Percentiles rank a stretch among this genome's conserved stretches.
phyloP scores from a whole-genome alignment of 768 basidiomycete genomes.

The Tylopilus sp. region DNA sequence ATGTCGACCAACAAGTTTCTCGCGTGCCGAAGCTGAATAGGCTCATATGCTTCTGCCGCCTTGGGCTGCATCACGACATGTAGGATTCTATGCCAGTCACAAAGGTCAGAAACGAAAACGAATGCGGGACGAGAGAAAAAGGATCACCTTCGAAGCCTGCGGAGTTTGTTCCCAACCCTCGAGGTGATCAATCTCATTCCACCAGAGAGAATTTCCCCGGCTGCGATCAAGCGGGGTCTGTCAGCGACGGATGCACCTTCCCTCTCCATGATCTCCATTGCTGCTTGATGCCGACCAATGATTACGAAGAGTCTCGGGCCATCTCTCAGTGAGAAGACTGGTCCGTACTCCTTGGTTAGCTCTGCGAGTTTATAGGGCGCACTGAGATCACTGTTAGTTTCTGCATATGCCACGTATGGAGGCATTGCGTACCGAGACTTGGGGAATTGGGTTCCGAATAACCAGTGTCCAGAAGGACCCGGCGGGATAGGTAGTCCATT shows the following conservation, averaged over 20 bases:
- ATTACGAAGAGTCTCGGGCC: slow-evolving; percentile 3
- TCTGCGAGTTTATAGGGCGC: slow-evolving; percentile 2
- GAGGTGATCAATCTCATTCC: slow-evolving; percentile 1
- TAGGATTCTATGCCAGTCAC: not conserved
- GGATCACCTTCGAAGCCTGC: not conserved
- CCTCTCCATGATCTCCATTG: slow-evolving; percentile 15
- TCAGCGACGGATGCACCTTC: slow-evolving; percentile 5
- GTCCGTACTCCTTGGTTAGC: slow-evolving; percentile 4
- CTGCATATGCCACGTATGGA: not conserved
- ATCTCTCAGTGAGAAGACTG: slow-evolving; percentile 1
- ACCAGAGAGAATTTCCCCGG: slow-evolving; percentile 5
- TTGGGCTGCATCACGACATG: slow-evolving; percentile 3
- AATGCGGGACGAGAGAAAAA: not conserved
- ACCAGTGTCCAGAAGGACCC: slow-evolving; percentile 10
- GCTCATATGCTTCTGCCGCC: slow-evolving; percentile 2
- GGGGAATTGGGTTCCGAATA: slow-evolving; percentile 4
- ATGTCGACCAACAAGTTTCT: slow-evolving; percentile 2
- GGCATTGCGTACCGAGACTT: not conserved
- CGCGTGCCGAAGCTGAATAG: slow-evolving; percentile 4
- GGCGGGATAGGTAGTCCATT: not conserved
- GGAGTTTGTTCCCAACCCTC: not conserved
- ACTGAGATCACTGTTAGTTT: not conserved
- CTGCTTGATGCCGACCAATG: slow-evolving; percentile 6
- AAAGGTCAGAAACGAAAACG: not conserved
- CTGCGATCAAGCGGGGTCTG: slow-evolving; percentile 1